Conservation (phyloP, 2,329 filamentous ascomycete genomes). For the Xylariales sp. region DNA sequence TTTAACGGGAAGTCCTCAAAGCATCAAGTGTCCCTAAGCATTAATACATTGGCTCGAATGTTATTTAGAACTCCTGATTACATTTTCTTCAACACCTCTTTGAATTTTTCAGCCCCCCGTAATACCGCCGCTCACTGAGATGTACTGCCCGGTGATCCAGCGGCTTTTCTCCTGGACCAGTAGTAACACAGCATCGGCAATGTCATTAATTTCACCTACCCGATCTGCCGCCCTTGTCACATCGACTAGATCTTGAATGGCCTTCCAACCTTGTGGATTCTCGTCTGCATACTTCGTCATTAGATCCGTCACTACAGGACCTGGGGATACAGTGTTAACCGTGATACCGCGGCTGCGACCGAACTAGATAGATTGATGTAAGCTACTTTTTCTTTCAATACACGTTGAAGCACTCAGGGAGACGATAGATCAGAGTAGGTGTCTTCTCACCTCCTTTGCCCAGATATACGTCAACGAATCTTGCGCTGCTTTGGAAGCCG, state of each 20-base stretch:
- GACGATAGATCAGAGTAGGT: too few relatives aligned
- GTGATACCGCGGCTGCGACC: constrained; percentile 15
- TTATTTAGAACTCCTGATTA: neutral
- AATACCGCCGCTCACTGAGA: constrained; percentile 8
- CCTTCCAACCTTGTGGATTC: constrained; percentile 7
- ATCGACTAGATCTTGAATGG: constrained; percentile 3
- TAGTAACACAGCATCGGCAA: constrained; percentile 15
- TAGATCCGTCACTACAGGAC: constrained; percentile 13
- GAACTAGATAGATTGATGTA: constrained; percentile 9
- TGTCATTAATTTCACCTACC: constrained; percentile 12
- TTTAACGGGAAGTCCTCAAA: too few relatives aligned
- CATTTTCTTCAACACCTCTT: neutral
- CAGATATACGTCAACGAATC: constrained; percentile 11
- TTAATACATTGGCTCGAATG: neutral
- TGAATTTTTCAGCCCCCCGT: neutral
- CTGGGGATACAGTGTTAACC: constrained; percentile 14
- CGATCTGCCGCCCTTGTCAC: constrained; percentile 10
- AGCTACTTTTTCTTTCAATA: neutral
- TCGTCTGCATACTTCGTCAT: constrained; percentile 4
- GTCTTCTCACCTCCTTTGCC: constrained; percentile 13
- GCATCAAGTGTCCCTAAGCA: neutral
- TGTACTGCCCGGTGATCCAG: constrained; percentile 17
- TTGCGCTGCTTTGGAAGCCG: constrained; percentile 12
- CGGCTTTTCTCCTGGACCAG: constrained; percentile 15
- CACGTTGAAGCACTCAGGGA: neutral